Conservation (phyloP, 208 protist genomes). For the Wallacemonas rigidus region DNA sequence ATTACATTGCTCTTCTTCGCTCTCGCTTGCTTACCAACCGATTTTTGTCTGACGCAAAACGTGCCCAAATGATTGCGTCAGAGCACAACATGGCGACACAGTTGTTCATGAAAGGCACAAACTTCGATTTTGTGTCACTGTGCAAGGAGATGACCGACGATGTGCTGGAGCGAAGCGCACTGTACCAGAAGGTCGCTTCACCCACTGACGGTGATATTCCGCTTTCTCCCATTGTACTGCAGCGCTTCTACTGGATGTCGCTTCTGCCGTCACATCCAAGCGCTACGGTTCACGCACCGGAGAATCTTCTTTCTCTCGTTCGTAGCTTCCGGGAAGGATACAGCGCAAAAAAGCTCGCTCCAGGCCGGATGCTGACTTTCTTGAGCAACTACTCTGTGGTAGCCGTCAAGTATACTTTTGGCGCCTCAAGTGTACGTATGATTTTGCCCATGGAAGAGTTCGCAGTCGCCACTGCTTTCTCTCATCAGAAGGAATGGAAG, state of each 20-base stretch:
- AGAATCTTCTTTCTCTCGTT: not conserved
- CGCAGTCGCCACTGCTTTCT: not conserved
- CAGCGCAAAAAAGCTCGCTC: not conserved
- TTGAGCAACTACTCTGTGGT: conserved; percentile 4
- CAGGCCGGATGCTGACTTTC: not conserved
- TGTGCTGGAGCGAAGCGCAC: conserved; percentile 15
- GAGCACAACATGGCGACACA: conserved; percentile 42
- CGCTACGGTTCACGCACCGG: not conserved
- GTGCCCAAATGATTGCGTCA: not conserved
- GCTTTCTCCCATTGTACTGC: conserved; percentile 7
- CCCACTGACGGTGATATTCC: not conserved
- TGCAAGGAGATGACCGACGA: conserved; percentile 53
- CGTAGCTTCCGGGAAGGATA: not conserved
- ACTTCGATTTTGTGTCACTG: conserved; percentile 47
- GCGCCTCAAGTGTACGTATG: not conserved
- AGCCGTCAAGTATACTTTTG: conserved; percentile 3
- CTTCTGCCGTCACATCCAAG: not conserved
- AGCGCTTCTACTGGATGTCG: conserved; percentile 4
- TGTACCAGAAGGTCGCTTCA: not conserved
- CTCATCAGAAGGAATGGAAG: conserved; percentile 20
- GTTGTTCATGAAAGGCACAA: conserved; percentile 41
- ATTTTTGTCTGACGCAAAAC: conserved; percentile 15
- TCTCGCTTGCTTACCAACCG: conserved; percentile 39
- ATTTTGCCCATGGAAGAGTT: conserved; percentile 4
- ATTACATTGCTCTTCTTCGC: conserved; percentile 38